Evolutionary conservation across 2,329 filamentous ascomycete species (phyloP).

Genomic region (Fusarium tjaetaba): DNA sequence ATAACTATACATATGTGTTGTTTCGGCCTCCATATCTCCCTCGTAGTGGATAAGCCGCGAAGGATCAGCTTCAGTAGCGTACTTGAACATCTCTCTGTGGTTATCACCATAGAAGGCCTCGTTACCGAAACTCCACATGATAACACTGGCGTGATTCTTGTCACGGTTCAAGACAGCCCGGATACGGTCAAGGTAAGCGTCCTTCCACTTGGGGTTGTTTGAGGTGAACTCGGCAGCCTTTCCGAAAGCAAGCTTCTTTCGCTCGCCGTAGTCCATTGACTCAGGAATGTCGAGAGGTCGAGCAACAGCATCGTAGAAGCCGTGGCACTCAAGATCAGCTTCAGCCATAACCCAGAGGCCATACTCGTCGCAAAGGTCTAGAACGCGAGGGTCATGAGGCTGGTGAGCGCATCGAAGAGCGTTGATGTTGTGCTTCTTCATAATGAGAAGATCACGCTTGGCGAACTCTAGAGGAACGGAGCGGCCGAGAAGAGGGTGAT

Average conservation of each 20-base stretch:
- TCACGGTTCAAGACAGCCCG: slow-evolving; percentile 72
- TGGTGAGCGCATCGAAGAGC: slow-evolving; percentile 76
- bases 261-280: slow-evolving; percentile 67
- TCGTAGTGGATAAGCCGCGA: slow-evolving; percentile 73
- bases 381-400: slow-evolving; percentile 68
- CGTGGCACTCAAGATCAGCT: slow-evolving; percentile 63
- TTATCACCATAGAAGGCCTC: slow-evolving; percentile 78
- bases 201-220: slow-evolving; percentile 69
- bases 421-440: slow-evolving; percentile 79
- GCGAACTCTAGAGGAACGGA: slow-evolving; percentile 71
- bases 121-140: slow-evolving; percentile 79
- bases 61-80: slow-evolving; percentile 66
- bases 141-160: slow-evolving; percentile 75
- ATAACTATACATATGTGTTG: slow-evolving; percentile 72
- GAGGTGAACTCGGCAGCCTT: slow-evolving; percentile 67
- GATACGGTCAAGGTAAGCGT: slow-evolving; percentile 74
- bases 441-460: slow-evolving; percentile 68
- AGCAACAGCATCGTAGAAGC: slow-evolving; percentile 61
- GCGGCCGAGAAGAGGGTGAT: slow-evolving; percentile 71
- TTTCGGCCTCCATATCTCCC: slow-evolving; percentile 67
- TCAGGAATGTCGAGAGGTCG: slow-evolving; percentile 63
- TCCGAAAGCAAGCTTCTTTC: slow-evolving; percentile 65
- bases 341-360: slow-evolving; percentile 69
- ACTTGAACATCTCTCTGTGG: slow-evolving; percentile 73
- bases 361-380: slow-evolving; percentile 71